A percentile compares a stretch with the other conserved stretches of the same genome.
phyloP scores from a whole-genome alignment of 2,329 filamentous ascomycete genomes.

The Monilinia vaccinii-corymbosi region DNA sequence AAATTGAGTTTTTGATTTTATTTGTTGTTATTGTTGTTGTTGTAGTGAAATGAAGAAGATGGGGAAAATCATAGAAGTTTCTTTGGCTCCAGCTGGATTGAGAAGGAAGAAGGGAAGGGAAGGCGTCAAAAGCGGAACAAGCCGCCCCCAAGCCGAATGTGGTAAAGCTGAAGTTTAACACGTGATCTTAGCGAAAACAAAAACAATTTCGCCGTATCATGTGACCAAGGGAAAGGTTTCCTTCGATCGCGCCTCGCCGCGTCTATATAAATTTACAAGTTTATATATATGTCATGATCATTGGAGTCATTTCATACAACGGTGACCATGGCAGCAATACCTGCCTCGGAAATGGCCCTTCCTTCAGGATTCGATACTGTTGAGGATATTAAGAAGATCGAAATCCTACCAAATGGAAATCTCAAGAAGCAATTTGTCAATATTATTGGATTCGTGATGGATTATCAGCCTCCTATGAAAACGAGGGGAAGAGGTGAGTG shows the following conservation, averaged over 20 bases:
- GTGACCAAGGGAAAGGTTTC: no score
- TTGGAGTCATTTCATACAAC: no score
- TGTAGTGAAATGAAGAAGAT: neutral
- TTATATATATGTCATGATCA: no score
- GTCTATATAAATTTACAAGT: neutral
- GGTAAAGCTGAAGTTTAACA: neutral
- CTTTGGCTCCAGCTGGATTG: slow-evolving; percentile 6
- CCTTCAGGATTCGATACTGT: slow-evolving; percentile 38
- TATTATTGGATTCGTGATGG: slow-evolving; percentile 63
- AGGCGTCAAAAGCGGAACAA: slow-evolving; percentile 1
- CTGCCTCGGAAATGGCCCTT: slow-evolving; percentile 14
- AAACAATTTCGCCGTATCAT: no score
- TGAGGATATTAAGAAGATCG: slow-evolving; percentile 29
- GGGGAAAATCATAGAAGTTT: slow-evolving; percentile 10
- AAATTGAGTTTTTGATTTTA: slow-evolving; percentile 1
- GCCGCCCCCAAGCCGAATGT: slow-evolving; percentile 1
- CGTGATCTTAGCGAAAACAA: slow-evolving; percentile 4
- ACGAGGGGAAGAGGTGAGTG: slow-evolving; percentile 44
- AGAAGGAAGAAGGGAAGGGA: slow-evolving; percentile 1
- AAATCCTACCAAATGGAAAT: neutral
- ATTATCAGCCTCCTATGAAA: slow-evolving; percentile 44
- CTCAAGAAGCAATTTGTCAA: slow-evolving; percentile 34
- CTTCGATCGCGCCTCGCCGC: no score
- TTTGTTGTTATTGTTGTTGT: neutral
- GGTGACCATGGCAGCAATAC: neutral